A percentile compares a stretch with the other conserved stretches of the same genome.
Conservation (phyloP, 495 filamentous ascomycete genomes). For the Staphylotrichum tortipilum region DNA sequence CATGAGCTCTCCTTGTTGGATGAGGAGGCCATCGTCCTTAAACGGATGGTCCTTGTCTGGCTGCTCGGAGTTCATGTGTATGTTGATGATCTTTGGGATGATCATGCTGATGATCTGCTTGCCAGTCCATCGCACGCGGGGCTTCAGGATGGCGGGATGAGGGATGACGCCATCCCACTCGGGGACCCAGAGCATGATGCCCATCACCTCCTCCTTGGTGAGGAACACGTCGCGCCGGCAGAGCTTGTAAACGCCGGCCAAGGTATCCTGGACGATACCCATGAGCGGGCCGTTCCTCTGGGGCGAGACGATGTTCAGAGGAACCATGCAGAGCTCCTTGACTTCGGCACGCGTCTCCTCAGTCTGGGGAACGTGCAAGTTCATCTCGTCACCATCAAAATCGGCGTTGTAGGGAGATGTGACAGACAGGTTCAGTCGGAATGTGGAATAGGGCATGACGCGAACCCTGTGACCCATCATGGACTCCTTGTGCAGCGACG, state of each 20-base stretch:
- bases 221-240: constrained; percentile 88
- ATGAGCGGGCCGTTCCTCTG: constrained; percentile 95
- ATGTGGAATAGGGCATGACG: constrained; percentile 98
- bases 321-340: constrained; percentile 88
- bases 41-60: constrained; percentile 49
- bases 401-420: constrained; percentile 98
- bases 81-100: constrained; percentile 78
- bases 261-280: constrained; percentile 98
- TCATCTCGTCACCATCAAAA: constrained; percentile 99
- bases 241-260: constrained; percentile 95
- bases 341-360: constrained; percentile 94
- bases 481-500: constrained; percentile 97
- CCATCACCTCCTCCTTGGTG: constrained; percentile 84
- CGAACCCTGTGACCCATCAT: constrained; percentile 99
- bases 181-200: constrained; percentile 91
- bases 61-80: constrained; percentile 49
- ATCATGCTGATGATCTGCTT: constrained; percentile 95
- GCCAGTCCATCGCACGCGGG: constrained; percentile 91
- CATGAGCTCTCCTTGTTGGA: constrained; percentile 81
- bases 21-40: constrained; percentile 70
- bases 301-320: constrained; percentile 93
- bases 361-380: constrained; percentile 94
- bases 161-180: constrained; percentile 96
- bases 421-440: constrained; percentile 92
- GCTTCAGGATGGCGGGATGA: constrained; percentile 81